Evolutionary conservation across 805 yeast genomes (phyloP).

Genomic region (Yamadazyma paraphyllophila): DNA sequence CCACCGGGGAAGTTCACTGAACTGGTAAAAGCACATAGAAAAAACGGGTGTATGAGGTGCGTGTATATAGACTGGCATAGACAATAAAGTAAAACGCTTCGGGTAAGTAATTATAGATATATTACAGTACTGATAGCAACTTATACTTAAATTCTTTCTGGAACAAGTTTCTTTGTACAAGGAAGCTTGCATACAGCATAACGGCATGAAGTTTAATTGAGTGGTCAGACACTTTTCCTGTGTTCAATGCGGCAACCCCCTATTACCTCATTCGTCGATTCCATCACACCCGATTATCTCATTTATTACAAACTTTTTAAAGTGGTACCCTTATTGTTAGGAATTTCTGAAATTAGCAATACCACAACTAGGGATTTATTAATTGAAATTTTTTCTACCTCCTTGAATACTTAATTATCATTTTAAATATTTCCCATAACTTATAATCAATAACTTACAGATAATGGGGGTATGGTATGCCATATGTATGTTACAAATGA

Average conservation of each 20-base stretch:
- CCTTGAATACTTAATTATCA: not conserved
- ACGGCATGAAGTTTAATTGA: not conserved
- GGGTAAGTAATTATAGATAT: not conserved
- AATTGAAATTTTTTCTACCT: not conserved
- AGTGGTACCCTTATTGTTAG: not conserved
- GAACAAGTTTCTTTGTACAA: not conserved
- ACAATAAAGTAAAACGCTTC: not conserved
- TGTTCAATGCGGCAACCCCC: not conserved
- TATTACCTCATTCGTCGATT: conserved; percentile 3
- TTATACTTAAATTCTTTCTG: not conserved
- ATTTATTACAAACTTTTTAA: not conserved
- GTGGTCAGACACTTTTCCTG: conserved; percentile 2
- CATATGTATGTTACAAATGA: not conserved
- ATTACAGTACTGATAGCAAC: not conserved
- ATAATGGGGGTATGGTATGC: not conserved
- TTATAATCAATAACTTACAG: not conserved
- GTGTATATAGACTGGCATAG: not conserved
- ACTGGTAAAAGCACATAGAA: too few relatives aligned
- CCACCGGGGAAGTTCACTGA: not conserved
- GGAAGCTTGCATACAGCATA: too few relatives aligned
- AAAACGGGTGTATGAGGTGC: not conserved
- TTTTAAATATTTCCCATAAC: not conserved
- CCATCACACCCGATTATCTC: conserved; percentile 1
- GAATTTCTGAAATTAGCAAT: conserved; percentile 1
- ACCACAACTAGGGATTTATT: not conserved